phyloP scores from a whole-genome alignment of 257 asterid species.

The Osmanthus fragrans region DNA sequence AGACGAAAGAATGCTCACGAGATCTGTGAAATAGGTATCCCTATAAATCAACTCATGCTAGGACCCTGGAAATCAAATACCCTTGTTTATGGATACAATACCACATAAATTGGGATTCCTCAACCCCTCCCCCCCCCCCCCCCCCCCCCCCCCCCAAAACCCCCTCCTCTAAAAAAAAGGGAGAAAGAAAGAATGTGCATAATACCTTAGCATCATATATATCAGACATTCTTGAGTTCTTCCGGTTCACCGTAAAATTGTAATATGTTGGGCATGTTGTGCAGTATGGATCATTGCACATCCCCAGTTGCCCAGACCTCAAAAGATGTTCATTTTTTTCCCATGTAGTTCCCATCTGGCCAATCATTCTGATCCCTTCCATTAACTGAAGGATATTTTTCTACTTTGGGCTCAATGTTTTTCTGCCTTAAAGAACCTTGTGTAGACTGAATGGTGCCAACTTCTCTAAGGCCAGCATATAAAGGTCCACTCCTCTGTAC shows the following conservation, averaged over 20 bases:
- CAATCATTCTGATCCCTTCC: constrained; percentile 30
- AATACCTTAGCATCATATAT: constrained; percentile 41
- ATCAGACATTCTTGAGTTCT: constrained; percentile 28
- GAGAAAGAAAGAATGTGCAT: not conserved
- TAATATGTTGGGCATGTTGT: constrained; percentile 53
- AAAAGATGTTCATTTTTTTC: constrained; percentile 45
- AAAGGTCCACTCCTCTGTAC: constrained; percentile 47
- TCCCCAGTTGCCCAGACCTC: constrained; percentile 52
- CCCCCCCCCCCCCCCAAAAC: not conserved
- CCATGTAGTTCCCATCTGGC: constrained; percentile 28
- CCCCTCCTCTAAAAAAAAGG: not conserved
- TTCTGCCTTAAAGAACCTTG: constrained; percentile 25
- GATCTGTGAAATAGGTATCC: too few relatives aligned
- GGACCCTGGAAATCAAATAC: not conserved
- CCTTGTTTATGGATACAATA: not conserved
- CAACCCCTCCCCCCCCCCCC: not conserved
- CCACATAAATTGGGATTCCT: not conserved
- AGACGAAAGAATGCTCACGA: not conserved
- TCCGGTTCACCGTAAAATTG: constrained; percentile 26
- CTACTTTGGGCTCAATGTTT: constrained; percentile 20
- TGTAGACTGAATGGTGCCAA: constrained; percentile 10
- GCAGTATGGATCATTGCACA: constrained; percentile 57
- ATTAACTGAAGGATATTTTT: constrained; percentile 35
- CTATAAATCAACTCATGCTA: not conserved
- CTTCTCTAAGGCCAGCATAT: constrained; percentile 21